These are phyloP conservation scores for Solanum medicagineum DNA, from an alignment of 257 asterid genomes.

Conservation along the genomic window DNA sequence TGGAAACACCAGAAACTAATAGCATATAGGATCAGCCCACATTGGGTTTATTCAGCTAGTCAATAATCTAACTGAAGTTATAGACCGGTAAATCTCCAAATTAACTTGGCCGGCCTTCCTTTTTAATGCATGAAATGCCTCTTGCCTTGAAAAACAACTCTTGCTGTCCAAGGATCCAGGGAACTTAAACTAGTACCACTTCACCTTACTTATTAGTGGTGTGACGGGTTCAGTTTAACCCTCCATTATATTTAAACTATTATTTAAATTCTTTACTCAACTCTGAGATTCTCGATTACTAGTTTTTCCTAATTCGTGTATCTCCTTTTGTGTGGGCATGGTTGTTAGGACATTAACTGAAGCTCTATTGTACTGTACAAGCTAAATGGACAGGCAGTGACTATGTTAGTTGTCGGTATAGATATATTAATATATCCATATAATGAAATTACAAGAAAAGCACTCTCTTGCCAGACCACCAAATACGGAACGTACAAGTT, in stretches of 20 bases:
- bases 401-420: neutral
- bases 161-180: neutral
- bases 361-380: neutral
- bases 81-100: neutral
- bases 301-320: neutral
- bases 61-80: neutral
- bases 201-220: neutral
- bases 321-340: neutral
- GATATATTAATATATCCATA: neutral
- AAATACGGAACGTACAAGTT: conserved; percentile 53
- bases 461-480: neutral
- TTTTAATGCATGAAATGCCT: neutral
- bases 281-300: neutral
- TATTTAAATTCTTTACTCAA: neutral
- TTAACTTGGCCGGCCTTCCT: neutral
- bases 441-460: neutral
- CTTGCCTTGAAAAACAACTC: neutral
- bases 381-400: neutral
- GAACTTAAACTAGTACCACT: neutral
- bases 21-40: neutral
- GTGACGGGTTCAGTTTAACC: neutral
- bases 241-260: neutral
- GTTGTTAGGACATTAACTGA: neutral
- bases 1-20: neutral
- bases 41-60: neutral